Conservation (phyloP, 1,284 basidiomycete genomes). For the Ustilago xerochloae region DNA sequence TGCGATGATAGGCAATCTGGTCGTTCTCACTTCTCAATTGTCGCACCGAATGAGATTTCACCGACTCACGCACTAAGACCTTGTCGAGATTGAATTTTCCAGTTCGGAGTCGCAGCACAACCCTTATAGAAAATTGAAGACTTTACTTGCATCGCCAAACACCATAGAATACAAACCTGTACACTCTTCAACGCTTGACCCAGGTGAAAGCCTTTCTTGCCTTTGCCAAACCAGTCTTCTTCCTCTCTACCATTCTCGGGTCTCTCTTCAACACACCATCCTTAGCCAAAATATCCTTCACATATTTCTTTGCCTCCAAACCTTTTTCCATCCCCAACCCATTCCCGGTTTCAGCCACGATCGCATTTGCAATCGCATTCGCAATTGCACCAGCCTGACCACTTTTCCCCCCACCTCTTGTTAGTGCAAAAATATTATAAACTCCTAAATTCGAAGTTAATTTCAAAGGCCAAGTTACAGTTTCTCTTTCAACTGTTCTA, state of each 20-base stretch:
- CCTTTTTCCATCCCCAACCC: slow-evolving; percentile 55
- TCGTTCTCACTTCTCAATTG: no score
- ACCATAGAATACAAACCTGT: neutral
- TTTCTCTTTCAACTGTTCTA: slow-evolving; percentile 80
- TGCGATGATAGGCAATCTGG: no score
- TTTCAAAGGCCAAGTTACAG: slow-evolving; percentile 83
- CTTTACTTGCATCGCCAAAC: no score
- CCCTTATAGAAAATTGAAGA: no score
- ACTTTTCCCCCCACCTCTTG: slow-evolving; percentile 86
- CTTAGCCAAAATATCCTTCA: slow-evolving; percentile 76
- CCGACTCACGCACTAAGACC: no score
- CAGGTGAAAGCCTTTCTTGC: slow-evolving; percentile 82
- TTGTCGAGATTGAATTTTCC: no score
- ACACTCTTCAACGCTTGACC: slow-evolving; percentile 83
- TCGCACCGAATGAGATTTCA: no score
- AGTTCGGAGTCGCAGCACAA: no score
- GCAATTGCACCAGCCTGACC: slow-evolving; percentile 92
- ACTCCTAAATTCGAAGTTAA: slow-evolving; percentile 85
- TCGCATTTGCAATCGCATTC: slow-evolving; percentile 83
- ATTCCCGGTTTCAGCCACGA: slow-evolving; percentile 68
- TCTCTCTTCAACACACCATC: slow-evolving; percentile 89
- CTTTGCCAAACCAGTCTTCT: slow-evolving; percentile 92
- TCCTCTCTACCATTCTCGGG: slow-evolving; percentile 96
- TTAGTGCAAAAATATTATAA: slow-evolving; percentile 91
- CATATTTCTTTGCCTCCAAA: slow-evolving; percentile 37